These are phyloP conservation scores for Boletus pseudo-olivaceus DNA, from an alignment of 768 basidiomycete species.

Conservation along the genomic window DNA sequence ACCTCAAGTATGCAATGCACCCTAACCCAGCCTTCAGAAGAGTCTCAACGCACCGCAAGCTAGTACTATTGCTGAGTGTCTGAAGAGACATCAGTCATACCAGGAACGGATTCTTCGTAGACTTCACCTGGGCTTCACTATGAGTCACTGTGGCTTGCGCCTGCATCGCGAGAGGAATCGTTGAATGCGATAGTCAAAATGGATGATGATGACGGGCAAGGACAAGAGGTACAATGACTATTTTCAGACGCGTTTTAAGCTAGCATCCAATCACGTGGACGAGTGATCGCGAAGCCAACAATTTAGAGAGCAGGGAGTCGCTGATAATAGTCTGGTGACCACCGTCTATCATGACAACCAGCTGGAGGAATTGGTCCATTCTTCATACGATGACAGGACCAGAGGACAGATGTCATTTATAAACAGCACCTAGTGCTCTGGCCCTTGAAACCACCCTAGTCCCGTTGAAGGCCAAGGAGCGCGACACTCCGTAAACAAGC, in stretches of 20 bases:
- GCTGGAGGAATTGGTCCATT: background rate
- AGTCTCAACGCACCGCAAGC: constrained; percentile 68
- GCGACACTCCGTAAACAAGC: background rate
- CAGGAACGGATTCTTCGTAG: background rate
- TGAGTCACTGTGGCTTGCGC: constrained; percentile 16
- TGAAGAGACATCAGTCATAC: constrained; percentile 26
- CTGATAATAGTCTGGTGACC: too few relatives aligned
- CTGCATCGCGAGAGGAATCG: constrained; percentile 20
- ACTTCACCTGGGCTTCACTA: constrained; percentile 26
- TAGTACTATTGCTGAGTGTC: constrained; percentile 54
- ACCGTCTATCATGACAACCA: background rate
- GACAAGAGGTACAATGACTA: background rate
- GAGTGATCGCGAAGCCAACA: background rate
- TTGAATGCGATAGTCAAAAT: background rate
- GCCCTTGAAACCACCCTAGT: background rate
- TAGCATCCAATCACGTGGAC: constrained; percentile 20
- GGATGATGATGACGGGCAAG: background rate
- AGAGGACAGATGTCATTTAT: background rate
- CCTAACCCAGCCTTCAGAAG: constrained; percentile 70
- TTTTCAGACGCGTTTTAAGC: constrained; percentile 14
- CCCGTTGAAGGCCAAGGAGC: background rate
- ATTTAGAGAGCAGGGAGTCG: background rate
- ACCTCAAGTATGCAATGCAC: constrained; percentile 77
- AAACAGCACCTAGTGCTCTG: background rate
- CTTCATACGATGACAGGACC: background rate